A percentile compares a stretch with the other conserved stretches of the same genome.
Evolutionary conservation across 2,329 filamentous ascomycete species (phyloP).

Genomic region (Purpureocillium takamizusanense): DNA sequence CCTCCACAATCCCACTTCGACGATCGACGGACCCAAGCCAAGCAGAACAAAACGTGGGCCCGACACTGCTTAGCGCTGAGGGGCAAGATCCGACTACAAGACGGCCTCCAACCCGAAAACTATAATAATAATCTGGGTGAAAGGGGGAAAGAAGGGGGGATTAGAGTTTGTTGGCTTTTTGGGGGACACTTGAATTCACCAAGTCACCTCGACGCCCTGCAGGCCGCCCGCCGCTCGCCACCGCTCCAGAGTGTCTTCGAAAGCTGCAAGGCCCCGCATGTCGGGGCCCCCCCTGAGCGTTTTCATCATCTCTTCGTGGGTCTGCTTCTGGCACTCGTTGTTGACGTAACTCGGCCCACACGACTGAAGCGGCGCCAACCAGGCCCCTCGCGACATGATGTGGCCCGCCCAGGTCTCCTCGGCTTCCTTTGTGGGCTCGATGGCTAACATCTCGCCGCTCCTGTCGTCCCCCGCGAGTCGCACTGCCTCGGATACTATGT

Average conservation of each 20-base stretch:
- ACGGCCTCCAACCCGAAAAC: too few species aligned
- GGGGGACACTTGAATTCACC: too few species aligned
- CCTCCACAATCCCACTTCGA: too few species aligned
- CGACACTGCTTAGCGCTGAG: too few species aligned
- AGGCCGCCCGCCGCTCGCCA: constrained; percentile 22
- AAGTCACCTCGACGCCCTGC: constrained; percentile 8
- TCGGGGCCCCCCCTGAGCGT: constrained; percentile 17
- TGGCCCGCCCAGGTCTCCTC: constrained; percentile 36
- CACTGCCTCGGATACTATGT: constrained; percentile 19
- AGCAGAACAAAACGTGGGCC: too few species aligned
- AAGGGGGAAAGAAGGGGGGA: too few species aligned
- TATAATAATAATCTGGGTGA: too few species aligned
- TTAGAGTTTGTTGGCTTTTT: too few species aligned
- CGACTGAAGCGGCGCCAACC: constrained; percentile 28
- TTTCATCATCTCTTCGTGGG: constrained; percentile 21
- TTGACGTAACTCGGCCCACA: constrained; percentile 50
- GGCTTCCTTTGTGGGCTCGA: constrained; percentile 35
- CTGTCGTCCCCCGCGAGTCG: constrained; percentile 6
- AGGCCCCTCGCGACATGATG: constrained; percentile 28
- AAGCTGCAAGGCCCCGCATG: constrained; percentile 13
- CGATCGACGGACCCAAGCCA: too few species aligned
- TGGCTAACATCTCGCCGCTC: constrained; percentile 8
- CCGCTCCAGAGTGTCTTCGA: constrained; percentile 12
- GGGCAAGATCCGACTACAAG: too few species aligned
- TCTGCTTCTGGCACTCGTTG: constrained; percentile 27